phyloP scores from a whole-genome alignment of 2,329 filamentous ascomycete genomes.

The Anthostomella pinea region DNA sequence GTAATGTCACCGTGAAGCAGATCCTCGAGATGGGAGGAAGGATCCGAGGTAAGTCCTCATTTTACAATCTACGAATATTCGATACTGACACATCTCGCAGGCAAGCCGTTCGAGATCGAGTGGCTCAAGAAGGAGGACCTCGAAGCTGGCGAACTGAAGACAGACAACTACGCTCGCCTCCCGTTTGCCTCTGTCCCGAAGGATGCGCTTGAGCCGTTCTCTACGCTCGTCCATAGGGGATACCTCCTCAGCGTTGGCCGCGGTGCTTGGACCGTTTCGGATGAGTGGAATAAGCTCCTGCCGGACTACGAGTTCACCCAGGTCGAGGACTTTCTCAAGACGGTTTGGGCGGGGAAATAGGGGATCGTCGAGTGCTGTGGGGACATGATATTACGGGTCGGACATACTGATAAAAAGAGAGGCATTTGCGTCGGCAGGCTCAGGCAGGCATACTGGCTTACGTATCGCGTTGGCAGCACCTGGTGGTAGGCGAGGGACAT shows the following conservation, averaged over 20 bases:
- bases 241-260: conserved; percentile 14
- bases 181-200: conserved; percentile 21
- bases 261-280: conserved; percentile 24
- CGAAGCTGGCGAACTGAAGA: conserved; percentile 24
- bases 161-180: too few species aligned
- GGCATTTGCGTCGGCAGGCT: too few species aligned
- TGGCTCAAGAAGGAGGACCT: conserved; percentile 31
- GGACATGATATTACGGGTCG: too few species aligned
- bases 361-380: too few species aligned
- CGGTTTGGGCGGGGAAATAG: too few species aligned
- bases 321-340: conserved; percentile 30
- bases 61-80: background rate
- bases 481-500: too few species aligned
- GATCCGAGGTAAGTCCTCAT: conserved; percentile 29
- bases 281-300: conserved; percentile 44
- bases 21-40: conserved; percentile 34
- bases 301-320: conserved; percentile 42
- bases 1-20: conserved; percentile 24
- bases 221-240: conserved; percentile 18
- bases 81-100: conserved; percentile 12
- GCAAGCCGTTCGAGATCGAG: conserved; percentile 30
- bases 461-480: too few species aligned
- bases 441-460: too few species aligned
- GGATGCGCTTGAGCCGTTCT: conserved; percentile 25
- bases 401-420: too few species aligned